phyloP scores from a whole-genome alignment of 352 stramenopile species.

The Phytophthora citricola region DNA sequence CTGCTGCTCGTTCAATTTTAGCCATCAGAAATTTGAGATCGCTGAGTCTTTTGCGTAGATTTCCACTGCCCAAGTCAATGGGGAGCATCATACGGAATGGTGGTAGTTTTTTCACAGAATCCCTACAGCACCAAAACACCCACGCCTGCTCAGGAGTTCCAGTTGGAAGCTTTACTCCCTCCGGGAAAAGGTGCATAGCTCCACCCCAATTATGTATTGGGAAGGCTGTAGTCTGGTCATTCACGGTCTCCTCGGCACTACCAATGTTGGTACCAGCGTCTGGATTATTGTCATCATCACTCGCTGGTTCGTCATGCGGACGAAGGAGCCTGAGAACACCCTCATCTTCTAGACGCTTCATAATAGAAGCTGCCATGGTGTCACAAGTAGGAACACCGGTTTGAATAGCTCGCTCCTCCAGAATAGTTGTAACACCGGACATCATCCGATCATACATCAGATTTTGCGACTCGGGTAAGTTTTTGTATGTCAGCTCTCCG shows the following conservation, averaged over 20 bases:
- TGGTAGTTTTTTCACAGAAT: background rate
- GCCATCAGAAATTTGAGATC: slow-evolving; percentile 20
- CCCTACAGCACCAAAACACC: slow-evolving; percentile 14
- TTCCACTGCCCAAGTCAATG: slow-evolving; percentile 13
- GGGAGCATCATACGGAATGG: slow-evolving; percentile 4
- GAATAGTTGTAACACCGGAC: background rate
- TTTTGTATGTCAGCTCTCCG: background rate
- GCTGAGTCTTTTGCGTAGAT: slow-evolving; percentile 19
- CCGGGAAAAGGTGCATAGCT: slow-evolving; percentile 3
- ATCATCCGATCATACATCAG: background rate
- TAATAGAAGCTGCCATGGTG: background rate
- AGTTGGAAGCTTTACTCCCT: slow-evolving; percentile 8
- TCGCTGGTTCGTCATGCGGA: background rate
- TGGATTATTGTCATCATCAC: background rate
- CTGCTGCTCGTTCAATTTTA: slow-evolving; percentile 9
- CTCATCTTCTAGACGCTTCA: background rate
- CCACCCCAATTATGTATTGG: slow-evolving; percentile 19
- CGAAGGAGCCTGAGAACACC: background rate
- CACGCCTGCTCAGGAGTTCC: slow-evolving; percentile 8
- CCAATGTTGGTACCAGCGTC: background rate
- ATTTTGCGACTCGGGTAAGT: background rate
- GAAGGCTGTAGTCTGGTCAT: background rate
- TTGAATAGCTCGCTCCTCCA: slow-evolving; percentile 1
- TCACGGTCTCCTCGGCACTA: background rate
- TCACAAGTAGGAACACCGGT: slow-evolving; percentile 1